Evolutionary conservation across 1,284 basidiomycete species (phyloP).

Genomic region (Pascua guehoae): DNA sequence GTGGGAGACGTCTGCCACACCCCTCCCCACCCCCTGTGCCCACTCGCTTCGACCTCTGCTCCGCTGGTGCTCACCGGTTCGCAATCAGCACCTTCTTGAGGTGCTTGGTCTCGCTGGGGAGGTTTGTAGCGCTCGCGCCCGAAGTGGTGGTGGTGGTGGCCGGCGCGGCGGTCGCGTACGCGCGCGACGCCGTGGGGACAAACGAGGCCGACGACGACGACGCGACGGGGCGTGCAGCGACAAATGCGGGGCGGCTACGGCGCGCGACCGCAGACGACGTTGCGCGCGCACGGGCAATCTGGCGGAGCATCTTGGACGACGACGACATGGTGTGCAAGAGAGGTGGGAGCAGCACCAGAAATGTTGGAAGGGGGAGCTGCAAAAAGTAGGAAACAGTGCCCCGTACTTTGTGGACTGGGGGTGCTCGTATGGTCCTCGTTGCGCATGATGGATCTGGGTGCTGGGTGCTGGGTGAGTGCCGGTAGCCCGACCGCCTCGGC

Average conservation of each 20-base stretch:
- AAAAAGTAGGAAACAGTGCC: no score
- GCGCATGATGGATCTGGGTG: no score
- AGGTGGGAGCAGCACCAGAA: no score
- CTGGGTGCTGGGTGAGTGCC: no score
- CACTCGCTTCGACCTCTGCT: neutral
- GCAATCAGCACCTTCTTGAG: conserved; percentile 74
- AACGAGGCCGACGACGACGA: neutral
- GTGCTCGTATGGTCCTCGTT: no score
- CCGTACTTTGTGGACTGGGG: no score
- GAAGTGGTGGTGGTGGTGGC: conserved; percentile 1
- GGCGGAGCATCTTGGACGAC: conserved; percentile 6
- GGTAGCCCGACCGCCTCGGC: no score
- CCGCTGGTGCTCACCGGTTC: conserved; percentile 57
- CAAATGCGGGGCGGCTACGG: neutral
- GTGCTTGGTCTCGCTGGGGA: conserved; percentile 18
- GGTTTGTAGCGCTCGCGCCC: conserved; percentile 6
- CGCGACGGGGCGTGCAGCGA: neutral
- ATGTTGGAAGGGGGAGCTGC: no score
- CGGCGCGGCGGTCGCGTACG: conserved; percentile 5
- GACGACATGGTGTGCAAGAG: no score
- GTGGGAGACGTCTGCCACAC: no score
- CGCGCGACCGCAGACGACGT: no score
- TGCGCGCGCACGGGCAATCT: conserved; percentile 5
- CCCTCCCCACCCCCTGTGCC: neutral
- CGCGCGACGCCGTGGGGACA: neutral